These are phyloP conservation scores for Kwoniella bestiolae DNA, from an alignment of 768 basidiomycete genomes.

Conservation along the genomic window DNA sequence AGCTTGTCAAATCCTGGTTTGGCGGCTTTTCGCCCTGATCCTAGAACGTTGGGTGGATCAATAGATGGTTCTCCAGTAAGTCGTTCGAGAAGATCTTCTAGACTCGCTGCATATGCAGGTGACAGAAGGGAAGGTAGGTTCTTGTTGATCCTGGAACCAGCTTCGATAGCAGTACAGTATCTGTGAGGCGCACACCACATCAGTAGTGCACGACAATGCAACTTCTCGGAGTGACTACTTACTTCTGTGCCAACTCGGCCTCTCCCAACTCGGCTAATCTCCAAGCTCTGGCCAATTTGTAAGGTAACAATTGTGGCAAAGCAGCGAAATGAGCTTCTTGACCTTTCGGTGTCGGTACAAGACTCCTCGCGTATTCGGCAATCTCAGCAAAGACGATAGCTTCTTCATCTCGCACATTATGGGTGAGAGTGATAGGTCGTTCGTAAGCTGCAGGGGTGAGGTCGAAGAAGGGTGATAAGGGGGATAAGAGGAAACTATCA, in stretches of 20 bases:
- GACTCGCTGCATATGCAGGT: conserved; percentile 69
- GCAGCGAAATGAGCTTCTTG: conserved; percentile 78
- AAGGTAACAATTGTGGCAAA: conserved; percentile 82
- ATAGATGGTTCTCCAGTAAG: conserved; percentile 65
- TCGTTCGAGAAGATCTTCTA: conserved; percentile 78
- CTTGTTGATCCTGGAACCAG: conserved; percentile 62
- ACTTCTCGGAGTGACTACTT: conserved; percentile 10
- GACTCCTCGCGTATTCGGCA: conserved; percentile 83
- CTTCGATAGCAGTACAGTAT: conserved; percentile 86
- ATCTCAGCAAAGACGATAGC: conserved; percentile 85
- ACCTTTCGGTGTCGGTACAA: conserved; percentile 74
- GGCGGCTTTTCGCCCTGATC: conserved; percentile 55
- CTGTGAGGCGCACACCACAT: conserved; percentile 60
- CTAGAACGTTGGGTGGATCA: conserved; percentile 60
- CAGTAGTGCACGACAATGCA: background rate
- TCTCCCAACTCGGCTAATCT: conserved; percentile 81
- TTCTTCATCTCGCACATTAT: conserved; percentile 60
- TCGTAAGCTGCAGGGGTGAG: conserved; percentile 72
- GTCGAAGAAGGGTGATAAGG: conserved; percentile 76
- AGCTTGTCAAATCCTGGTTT: conserved; percentile 92
- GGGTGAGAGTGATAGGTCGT: conserved; percentile 70
- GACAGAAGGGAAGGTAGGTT: conserved; percentile 67
- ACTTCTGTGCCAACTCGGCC: conserved; percentile 76
- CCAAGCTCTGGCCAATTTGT: conserved; percentile 77
- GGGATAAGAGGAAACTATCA: conserved; percentile 74